Evolutionary conservation across 2,329 filamentous ascomycete genomes (phyloP), one percentile per base, ranked within the genome.

Genomic region (Escovopsis weberi): DNA sequence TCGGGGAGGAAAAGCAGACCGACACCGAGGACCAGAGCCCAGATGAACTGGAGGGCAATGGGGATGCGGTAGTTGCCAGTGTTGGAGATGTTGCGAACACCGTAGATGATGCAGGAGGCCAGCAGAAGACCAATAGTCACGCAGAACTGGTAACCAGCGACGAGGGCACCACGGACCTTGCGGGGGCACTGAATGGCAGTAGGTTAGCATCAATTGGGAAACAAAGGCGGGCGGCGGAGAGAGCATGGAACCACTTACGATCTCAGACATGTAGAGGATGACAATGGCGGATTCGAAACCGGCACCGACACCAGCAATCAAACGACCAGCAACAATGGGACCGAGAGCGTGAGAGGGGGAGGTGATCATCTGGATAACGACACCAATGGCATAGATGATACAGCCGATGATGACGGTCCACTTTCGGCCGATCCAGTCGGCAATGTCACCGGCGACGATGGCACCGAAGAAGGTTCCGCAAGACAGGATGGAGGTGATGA

Each of bases 261-360:
- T 85, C 65, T 88, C 85, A 39, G 80, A 85, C 84, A 91, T 89
- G 74, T 91, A 88, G 47, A 87, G 69, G 56, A 87, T 85, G 61
- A 87, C 78, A 54, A 86, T 78, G 54, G 83, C 81, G 8, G 81
- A 85, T 51, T 84, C 81, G 58, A 86, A 86, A 56, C 83, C 84
- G 53, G 87, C 82, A 69, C 84, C 84, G 44, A 86, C 59, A 59
- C 84, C 84, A 39, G 82, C 79, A 53, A 89, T 64, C 45, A 87
- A 64, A 70, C 83, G 82, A 59, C 84, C 84, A 45, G 75, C 72
- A 19, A 85, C 79, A 46, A 87, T 76, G 47, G 77, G 67, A 44
- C 69, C 75, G 11, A 82, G 65, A 33, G 69, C 66, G 42, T 67
- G 59, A 42, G 56, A 55, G 18, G 55, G 51, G 43, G 61, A 64